Conservation (phyloP, 2,329 filamentous ascomycete genomes). For the Exophiala aquamarina region DNA sequence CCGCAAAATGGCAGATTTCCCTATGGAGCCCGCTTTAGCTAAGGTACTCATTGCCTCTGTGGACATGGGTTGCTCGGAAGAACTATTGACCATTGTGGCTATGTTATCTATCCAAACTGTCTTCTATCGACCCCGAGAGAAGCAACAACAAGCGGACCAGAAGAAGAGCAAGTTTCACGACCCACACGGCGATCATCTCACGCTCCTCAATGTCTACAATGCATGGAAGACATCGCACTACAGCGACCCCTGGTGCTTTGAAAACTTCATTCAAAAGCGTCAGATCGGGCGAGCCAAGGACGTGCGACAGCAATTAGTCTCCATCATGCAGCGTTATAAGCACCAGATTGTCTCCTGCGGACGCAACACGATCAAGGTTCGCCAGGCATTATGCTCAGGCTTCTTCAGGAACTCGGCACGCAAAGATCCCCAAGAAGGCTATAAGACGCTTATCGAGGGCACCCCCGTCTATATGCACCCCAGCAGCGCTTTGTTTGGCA, state of each 20-base stretch:
- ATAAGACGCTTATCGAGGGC: slow-evolving; percentile 94
- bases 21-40: slow-evolving; percentile 90
- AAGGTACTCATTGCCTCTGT: slow-evolving; percentile 88
- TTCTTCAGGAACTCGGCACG: slow-evolving; percentile 95
- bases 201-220: slow-evolving; percentile 94
- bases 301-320: slow-evolving; percentile 85
- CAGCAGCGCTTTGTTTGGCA: slow-evolving; percentile 86
- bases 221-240: slow-evolving; percentile 87
- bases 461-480: slow-evolving; percentile 96
- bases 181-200: slow-evolving; percentile 89
- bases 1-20: slow-evolving; percentile 97
- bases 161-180: slow-evolving; percentile 99
- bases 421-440: slow-evolving; percentile 94
- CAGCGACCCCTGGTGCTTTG: slow-evolving; percentile 89
- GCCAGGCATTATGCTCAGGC: slow-evolving; percentile 84
- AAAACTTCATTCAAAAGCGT: slow-evolving; percentile 94
- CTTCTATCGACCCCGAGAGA: slow-evolving; percentile 96
- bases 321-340: slow-evolving; percentile 90
- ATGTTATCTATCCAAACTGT: slow-evolving; percentile 86
- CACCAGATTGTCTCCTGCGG: slow-evolving; percentile 82
- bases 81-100: slow-evolving; percentile 89
- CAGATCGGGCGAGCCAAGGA: slow-evolving; percentile 88
- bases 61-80: slow-evolving; percentile 85
- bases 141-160: slow-evolving; percentile 92
- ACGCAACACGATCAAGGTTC: slow-evolving; percentile 79